Base-by-base conservation (phyloP, 768 basidiomycete species). In the Leccinum uliginosum region DNA sequence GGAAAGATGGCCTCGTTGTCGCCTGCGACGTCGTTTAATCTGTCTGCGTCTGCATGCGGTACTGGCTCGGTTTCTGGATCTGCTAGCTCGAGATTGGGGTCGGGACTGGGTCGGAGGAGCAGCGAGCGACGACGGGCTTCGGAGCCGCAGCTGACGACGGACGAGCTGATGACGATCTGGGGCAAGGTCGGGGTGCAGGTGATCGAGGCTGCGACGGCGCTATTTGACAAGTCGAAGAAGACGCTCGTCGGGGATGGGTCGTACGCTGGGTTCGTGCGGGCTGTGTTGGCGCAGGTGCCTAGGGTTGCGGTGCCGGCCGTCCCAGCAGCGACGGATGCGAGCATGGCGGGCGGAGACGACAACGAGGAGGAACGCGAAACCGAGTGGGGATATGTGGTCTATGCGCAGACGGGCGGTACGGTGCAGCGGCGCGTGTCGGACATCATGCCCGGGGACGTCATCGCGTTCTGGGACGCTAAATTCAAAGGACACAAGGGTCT, bases 361-460 rank as follows among this genome's bases (percentile, higher is more conserved):
- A 74, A 76, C 14, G 54, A 49, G 32, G 32, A 34, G 14, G 32
- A 34, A 34, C 12, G 6, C 1, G 17, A 40, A 3, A n/a, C 4
- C 15, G 17, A 17, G 15, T 91, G 84, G 65, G 94, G 93, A 0
- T 83, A 91, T 66, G 73, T 88, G 8, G 77, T 94, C 29, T 95
- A 91, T 65, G 75, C 78, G 58, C 92, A 94, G 74, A 81, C 76
- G 29, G 88, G 80, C 0, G 63, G 66, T 0, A 73, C 83, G 12
- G 89, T 96, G 57, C 83, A 86, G 71, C 83, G 84, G 59, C 79
- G 91, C 50, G 75, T 79, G 30, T 87, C 86, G 63, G 93, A 95
- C 21, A 89, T 93, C 57, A 76, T 88, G 80, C 89, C 93, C 0
- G 94, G 94, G 2, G 94, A 97, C 70, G 73, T 97, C 10, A 77